These are phyloP conservation scores for Rasamsonia emersonii DNA, from an alignment of 2,329 filamentous ascomycete species.

Conservation along the genomic window DNA sequence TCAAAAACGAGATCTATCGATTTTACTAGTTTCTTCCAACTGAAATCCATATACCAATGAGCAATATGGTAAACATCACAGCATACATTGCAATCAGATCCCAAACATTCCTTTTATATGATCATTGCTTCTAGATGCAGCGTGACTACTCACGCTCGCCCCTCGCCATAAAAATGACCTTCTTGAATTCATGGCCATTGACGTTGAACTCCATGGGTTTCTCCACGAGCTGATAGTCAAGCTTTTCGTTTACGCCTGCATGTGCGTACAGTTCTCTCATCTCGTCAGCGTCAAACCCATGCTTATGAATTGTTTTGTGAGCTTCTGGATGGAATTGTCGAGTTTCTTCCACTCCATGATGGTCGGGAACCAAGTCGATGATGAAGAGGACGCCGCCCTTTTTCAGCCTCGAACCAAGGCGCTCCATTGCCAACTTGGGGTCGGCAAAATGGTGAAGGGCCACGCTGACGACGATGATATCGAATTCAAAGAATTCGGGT, in stretches of 20 bases:
- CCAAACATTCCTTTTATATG: background rate
- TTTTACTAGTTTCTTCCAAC: too few species aligned
- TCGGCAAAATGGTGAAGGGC: conserved; percentile 63
- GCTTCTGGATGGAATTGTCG: conserved; percentile 24
- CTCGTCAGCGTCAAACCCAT: conserved; percentile 55
- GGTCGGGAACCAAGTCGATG: conserved; percentile 57
- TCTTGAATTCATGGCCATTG: conserved; percentile 15
- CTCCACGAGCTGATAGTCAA: conserved; percentile 49
- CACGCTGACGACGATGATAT: conserved; percentile 55
- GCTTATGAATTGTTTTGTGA: conserved; percentile 51
- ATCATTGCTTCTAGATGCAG: too few species aligned
- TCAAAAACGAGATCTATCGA: too few species aligned
- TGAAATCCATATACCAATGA: too few species aligned
- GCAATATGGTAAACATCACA: too few species aligned
- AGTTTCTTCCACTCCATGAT: conserved; percentile 11
- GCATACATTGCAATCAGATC: background rate
- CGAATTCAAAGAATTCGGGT: conserved; percentile 59
- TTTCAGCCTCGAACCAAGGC: conserved; percentile 53
- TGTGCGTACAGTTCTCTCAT: conserved; percentile 53
- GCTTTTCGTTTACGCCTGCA: conserved; percentile 52
- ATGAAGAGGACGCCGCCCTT: conserved; percentile 60
- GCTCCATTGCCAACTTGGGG: conserved; percentile 49
- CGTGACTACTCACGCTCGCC: conserved; percentile 16
- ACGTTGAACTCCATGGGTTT: conserved; percentile 40
- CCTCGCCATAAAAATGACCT: conserved; percentile 25